A percentile compares a stretch with the other conserved stretches of the same genome.
phyloP scores from a whole-genome alignment of 345 rosid species.

The Moringa oleifera region DNA sequence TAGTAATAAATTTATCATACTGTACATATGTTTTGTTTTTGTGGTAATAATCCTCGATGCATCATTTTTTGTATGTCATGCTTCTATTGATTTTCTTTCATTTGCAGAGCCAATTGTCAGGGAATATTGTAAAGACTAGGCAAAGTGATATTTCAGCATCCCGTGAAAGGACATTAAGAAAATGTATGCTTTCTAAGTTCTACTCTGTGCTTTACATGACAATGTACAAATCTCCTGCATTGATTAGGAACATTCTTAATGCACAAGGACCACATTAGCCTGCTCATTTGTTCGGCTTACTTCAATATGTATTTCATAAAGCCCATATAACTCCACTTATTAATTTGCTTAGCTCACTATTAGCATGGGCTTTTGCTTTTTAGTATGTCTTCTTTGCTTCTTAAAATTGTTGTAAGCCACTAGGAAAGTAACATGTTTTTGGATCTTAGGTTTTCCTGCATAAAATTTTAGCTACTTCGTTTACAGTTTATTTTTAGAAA shows the following conservation, averaged over 20 bases:
- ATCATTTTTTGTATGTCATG: neutral
- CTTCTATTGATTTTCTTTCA: slow-evolving; percentile 6
- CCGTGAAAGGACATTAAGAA: slow-evolving; percentile 41
- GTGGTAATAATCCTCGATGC: neutral
- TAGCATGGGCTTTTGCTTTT: neutral
- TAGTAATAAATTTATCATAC: too few relatives aligned
- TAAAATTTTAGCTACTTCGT: too few relatives aligned
- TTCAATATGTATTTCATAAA: too few relatives aligned
- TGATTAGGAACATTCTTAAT: neutral
- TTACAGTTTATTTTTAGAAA: too few relatives aligned
- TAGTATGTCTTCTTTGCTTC: too few relatives aligned
- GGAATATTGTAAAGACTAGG: slow-evolving; percentile 43
- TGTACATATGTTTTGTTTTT: neutral
- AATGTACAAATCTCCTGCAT: neutral
- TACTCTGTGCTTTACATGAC: slow-evolving; percentile 1
- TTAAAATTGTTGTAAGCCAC: too few relatives aligned
- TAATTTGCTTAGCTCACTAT: neutral
- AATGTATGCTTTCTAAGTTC: slow-evolving; percentile 28
- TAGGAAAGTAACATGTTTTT: too few relatives aligned
- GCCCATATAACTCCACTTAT: neutral
- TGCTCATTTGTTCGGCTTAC: too few relatives aligned
- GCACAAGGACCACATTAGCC: neutral
- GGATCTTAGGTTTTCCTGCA: too few relatives aligned
- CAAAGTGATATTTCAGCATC: slow-evolving; percentile 43
- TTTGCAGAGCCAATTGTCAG: slow-evolving; percentile 51